phyloP scores from a whole-genome alignment of 1,139 yeast genomes.

The Saccharomyces hybrid region DNA sequence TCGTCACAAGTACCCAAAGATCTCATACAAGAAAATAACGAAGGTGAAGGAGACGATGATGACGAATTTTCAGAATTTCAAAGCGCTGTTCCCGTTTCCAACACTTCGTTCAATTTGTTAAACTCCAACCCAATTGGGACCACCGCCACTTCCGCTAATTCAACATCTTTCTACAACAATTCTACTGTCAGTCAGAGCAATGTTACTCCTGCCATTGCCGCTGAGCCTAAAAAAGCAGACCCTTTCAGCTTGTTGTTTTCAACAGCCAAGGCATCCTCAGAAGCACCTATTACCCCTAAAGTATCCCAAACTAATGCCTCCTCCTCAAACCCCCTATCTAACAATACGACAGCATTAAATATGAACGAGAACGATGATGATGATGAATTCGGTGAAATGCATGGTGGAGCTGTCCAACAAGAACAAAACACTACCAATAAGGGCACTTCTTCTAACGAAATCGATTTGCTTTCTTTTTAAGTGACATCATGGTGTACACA shows the following conservation, averaged over 20 bases:
- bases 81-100: conserved; percentile 48
- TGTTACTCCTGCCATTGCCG: conserved; percentile 32
- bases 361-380: conserved; percentile 15
- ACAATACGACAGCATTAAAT: conserved; percentile 7
- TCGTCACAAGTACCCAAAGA: not conserved
- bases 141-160: conserved; percentile 8
- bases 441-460: not conserved
- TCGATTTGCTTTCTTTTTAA: not conserved
- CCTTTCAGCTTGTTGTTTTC: conserved; percentile 80
- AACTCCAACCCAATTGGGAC: conserved; percentile 7
- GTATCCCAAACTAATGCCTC: conserved; percentile 2
- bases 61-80: conserved; percentile 96
- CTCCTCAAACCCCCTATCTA: conserved; percentile 6
- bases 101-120: conserved; percentile 13
- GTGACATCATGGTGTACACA: not conserved
- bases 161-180: not conserved
- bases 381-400: conserved; percentile 29
- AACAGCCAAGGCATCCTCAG: conserved; percentile 47
- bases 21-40: conserved; percentile 3
- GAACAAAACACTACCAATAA: not conserved
- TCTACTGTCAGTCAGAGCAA: conserved; percentile 15
- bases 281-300: conserved; percentile 1
- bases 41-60: conserved; percentile 49
- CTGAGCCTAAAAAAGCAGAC: conserved; percentile 41
- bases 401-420: not conserved